These are phyloP conservation scores for Ceratocystis alfenasii DNA, from an alignment of 2,329 filamentous ascomycete species.

Conservation along the genomic window DNA sequence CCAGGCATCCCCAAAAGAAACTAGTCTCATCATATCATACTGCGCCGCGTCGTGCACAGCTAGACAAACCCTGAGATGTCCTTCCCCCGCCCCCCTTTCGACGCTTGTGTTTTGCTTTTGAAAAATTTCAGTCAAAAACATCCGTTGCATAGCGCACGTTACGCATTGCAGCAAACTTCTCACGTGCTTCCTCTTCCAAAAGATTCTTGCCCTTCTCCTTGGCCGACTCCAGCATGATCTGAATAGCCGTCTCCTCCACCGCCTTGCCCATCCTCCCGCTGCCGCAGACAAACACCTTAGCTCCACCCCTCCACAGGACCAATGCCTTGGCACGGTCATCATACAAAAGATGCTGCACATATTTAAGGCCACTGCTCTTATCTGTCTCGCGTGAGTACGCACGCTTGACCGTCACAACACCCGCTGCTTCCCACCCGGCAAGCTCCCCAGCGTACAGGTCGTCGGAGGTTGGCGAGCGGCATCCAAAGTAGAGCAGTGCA, in stretches of 20 bases:
- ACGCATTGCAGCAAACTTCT: constrained; percentile 39
- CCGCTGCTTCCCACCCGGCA: constrained; percentile 45
- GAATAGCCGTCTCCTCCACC: constrained; percentile 33
- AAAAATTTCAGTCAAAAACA: constrained; percentile 41
- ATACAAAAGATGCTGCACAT: constrained; percentile 37
- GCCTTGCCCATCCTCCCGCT: constrained; percentile 40
- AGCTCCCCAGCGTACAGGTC: constrained; percentile 50
- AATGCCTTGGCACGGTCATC: constrained; percentile 30
- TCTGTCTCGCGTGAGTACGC: constrained; percentile 39
- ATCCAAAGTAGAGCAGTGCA: constrained; percentile 55
- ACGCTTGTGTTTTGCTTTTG: too few species aligned
- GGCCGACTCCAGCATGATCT: constrained; percentile 29
- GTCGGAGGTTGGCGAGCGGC: constrained; percentile 36
- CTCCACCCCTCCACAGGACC: constrained; percentile 33
- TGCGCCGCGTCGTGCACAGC: too few species aligned
- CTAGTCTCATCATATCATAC: too few species aligned
- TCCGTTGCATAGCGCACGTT: constrained; percentile 49
- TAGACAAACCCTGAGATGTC: too few species aligned
- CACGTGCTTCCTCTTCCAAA: constrained; percentile 32
- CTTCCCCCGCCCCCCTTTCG: too few species aligned
- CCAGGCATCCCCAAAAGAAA: too few species aligned
- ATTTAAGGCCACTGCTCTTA: constrained; percentile 37
- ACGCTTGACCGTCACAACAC: constrained; percentile 49
- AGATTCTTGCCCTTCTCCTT: constrained; percentile 28
- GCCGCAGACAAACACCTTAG: constrained; percentile 55